A percentile compares a stretch with the other conserved stretches of the same genome.
These are phyloP conservation scores for Neurospora africana DNA, from an alignment of 495 filamentous ascomycete genomes.

Conservation along the genomic window DNA sequence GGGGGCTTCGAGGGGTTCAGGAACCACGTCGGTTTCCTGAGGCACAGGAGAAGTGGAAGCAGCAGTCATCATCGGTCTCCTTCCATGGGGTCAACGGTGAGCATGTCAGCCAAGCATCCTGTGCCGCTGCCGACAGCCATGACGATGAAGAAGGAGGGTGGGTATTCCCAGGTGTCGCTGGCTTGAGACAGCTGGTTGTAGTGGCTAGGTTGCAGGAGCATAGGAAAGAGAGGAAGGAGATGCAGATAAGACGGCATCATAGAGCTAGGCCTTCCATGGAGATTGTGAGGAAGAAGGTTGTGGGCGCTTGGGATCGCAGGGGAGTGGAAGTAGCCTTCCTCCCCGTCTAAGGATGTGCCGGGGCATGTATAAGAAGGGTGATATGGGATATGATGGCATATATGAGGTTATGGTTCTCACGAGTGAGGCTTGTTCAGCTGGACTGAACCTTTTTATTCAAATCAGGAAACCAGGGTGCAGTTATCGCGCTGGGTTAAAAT, in stretches of 20 bases:
- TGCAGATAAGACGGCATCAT: background rate
- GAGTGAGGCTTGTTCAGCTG: background rate
- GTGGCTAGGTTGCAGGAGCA: background rate
- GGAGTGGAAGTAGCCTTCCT: background rate
- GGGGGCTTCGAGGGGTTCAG: constrained; percentile 13
- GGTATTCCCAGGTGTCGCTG: background rate
- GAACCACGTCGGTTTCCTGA: background rate
- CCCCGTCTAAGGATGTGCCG: background rate
- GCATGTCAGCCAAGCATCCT: background rate
- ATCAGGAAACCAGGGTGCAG: background rate
- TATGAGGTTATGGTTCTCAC: background rate
- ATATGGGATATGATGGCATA: background rate
- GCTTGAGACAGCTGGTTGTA: background rate
- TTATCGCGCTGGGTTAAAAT: background rate
- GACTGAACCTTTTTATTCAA: background rate
- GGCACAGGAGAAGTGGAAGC: background rate
- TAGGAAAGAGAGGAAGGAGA: background rate
- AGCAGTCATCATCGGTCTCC: background rate
- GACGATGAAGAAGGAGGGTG: background rate
- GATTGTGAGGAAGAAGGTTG: constrained; percentile 2
- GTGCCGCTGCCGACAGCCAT: background rate
- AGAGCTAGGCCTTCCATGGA: background rate
- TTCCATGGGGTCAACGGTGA: background rate
- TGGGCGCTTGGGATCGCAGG: constrained; percentile 6
- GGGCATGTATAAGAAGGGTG: background rate